phyloP scores from a whole-genome alignment of 2,329 filamentous ascomycete genomes.

The Rhynchosporium agropyri region DNA sequence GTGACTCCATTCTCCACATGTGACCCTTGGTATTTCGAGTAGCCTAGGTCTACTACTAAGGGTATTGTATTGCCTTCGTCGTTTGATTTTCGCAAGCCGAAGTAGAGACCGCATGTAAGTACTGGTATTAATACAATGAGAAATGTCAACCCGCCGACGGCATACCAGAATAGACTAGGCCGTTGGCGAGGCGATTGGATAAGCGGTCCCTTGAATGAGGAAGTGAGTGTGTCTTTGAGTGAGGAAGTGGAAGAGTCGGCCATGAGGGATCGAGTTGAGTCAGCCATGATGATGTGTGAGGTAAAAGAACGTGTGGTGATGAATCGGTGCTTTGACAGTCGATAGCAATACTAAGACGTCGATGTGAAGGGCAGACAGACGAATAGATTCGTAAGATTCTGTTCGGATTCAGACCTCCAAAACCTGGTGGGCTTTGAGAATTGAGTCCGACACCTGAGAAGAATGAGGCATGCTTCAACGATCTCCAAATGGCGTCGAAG shows the following conservation, averaged over 20 bases:
- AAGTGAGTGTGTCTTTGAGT: background rate
- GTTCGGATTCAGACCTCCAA: too few species aligned
- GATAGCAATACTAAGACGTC: too few species aligned
- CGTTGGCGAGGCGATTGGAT: background rate
- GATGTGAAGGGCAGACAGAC: too few species aligned
- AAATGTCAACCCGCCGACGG: background rate
- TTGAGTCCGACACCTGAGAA: too few species aligned
- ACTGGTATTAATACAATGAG: conserved; percentile 17
- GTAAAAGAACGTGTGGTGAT: too few species aligned
- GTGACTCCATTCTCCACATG: conserved; percentile 59
- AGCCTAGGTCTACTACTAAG: conserved; percentile 59
- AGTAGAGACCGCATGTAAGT: conserved; percentile 20
- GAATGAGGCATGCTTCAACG: too few species aligned
- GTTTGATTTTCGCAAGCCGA: conserved; percentile 18
- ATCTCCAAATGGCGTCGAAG: too few species aligned
- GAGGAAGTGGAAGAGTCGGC: background rate
- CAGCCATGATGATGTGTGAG: too few species aligned
- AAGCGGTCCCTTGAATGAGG: background rate
- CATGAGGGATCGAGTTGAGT: background rate
- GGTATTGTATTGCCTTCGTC: conserved; percentile 2
- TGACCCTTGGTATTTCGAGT: conserved; percentile 66
- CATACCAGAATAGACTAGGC: background rate
- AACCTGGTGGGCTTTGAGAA: too few species aligned
- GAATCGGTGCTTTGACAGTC: too few species aligned
- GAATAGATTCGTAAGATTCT: too few species aligned